Conservation (phyloP, 495 filamentous ascomycete species). For the Xylaria scruposa region DNA sequence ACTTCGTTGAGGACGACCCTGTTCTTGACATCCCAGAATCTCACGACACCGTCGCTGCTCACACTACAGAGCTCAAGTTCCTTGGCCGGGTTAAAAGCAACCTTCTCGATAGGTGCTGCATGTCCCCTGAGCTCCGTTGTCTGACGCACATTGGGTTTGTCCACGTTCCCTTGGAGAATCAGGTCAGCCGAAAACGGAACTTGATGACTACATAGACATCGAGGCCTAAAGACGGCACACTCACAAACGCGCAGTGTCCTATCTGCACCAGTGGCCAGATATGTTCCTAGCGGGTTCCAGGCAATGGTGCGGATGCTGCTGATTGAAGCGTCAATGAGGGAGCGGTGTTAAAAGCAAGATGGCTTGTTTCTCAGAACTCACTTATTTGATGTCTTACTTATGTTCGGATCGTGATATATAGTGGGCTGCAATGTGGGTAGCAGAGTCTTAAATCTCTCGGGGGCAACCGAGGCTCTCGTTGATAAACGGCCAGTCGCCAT, state of each 20-base stretch:
- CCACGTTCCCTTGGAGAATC: conserved; percentile 73
- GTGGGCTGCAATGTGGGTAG: conserved; percentile 40
- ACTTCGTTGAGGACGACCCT: conserved; percentile 79
- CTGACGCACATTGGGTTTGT: conserved; percentile 78
- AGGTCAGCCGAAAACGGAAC: conserved; percentile 15
- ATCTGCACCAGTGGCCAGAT: conserved; percentile 86
- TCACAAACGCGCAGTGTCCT: conserved; percentile 77
- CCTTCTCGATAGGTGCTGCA: conserved; percentile 76
- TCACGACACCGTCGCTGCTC: conserved; percentile 81
- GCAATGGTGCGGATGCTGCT: conserved; percentile 72
- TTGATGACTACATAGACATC: background rate
- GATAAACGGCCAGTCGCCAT: conserved; percentile 29
- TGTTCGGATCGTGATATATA: conserved; percentile 39
- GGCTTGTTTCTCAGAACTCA: conserved; percentile 22
- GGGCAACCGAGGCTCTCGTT: conserved; percentile 39
- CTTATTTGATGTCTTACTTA: conserved; percentile 38
- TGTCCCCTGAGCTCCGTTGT: conserved; percentile 89
- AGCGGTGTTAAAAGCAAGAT: background rate
- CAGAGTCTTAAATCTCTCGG: conserved; percentile 40
- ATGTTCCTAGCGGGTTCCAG: conserved; percentile 87
- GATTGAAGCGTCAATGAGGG: conserved; percentile 6
- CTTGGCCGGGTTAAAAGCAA: conserved; percentile 86
- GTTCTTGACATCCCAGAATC: conserved; percentile 91
- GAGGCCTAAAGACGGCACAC: conserved; percentile 27
- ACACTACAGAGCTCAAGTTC: conserved; percentile 90